Percentiles rank a stretch among this genome's conserved stretches.
Evolutionary conservation across 768 basidiomycete genomes (phyloP).

Genomic region (Collybiopsis luxurians): DNA sequence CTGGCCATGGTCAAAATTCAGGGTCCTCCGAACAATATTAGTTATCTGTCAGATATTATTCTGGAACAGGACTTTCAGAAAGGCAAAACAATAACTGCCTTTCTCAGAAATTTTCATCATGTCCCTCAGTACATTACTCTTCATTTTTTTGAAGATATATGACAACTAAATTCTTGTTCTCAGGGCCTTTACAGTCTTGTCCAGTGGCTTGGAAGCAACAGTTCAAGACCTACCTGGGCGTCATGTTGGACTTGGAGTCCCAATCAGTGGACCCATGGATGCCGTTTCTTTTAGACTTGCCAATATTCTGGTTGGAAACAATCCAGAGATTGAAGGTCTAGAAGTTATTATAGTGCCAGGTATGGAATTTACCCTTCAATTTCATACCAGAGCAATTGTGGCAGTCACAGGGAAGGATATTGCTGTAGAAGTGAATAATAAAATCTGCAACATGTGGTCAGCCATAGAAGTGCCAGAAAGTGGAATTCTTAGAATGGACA

Average conservation of each 20-base stretch:
- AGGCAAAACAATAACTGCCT: constrained; percentile 47
- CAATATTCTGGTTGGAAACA: constrained; percentile 59
- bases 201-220: constrained; percentile 53
- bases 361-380: constrained; percentile 42
- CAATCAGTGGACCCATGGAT: constrained; percentile 66
- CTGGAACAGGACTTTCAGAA: constrained; percentile 31
- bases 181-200: constrained; percentile 52
- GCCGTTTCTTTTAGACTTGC: constrained; percentile 50
- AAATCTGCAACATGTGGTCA: constrained; percentile 44
- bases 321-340: constrained; percentile 45
- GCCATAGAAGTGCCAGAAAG: constrained; percentile 43
- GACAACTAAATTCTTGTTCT: not conserved
- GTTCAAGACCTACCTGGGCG: constrained; percentile 61
- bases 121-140: constrained; percentile 30
- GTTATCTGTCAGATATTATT: constrained; percentile 47
- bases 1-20: constrained; percentile 40
- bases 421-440: constrained; percentile 39
- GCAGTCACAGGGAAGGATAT: constrained; percentile 54
- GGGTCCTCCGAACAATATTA: constrained; percentile 61
- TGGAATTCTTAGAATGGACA: constrained; percentile 17
- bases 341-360: constrained; percentile 51
- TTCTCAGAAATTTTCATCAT: constrained; percentile 43
- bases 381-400: constrained; percentile 46
- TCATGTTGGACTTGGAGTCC: constrained; percentile 52
- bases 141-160: not conserved